Evolutionary conservation across 306 rosid species (phyloP).

Genomic region (Clitoria ternatea): DNA sequence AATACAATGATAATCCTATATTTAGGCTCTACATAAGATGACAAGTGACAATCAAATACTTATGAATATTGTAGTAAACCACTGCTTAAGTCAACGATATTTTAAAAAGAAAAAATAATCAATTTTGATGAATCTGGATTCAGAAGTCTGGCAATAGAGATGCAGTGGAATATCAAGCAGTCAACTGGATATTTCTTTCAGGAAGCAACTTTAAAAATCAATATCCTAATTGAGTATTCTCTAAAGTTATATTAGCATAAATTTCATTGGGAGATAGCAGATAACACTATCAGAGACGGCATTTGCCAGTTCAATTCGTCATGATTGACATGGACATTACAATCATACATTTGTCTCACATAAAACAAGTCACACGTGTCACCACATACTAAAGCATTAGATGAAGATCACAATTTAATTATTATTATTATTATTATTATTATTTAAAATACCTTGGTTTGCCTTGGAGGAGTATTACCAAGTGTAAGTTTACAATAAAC

Average conservation of each 20-base stretch:
- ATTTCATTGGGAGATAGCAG: background rate
- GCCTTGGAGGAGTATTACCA: constrained; percentile 88
- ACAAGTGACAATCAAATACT: background rate
- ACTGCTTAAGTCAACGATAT: background rate
- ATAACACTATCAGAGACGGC: background rate
- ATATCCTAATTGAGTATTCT: background rate
- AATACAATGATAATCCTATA: background rate
- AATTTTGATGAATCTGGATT: constrained; percentile 10
- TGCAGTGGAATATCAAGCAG: background rate
- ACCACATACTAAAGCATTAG: background rate
- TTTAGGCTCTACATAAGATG: background rate
- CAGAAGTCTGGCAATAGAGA: background rate
- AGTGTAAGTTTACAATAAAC: constrained; percentile 91
- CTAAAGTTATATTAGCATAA: background rate
- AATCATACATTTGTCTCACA: background rate
- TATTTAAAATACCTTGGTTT: constrained; percentile 65
- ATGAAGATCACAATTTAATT: constrained; percentile 16
- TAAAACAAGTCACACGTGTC: background rate
- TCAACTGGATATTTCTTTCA: background rate
- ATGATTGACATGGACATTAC: constrained; percentile 5
- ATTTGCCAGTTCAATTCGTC: too few relatives aligned
- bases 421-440: background rate
- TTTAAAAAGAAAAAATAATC: background rate
- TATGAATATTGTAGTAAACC: background rate
- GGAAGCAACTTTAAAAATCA: background rate